Conservation (phyloP, 805 yeast genomes). For the Candida sonorensis region DNA sequence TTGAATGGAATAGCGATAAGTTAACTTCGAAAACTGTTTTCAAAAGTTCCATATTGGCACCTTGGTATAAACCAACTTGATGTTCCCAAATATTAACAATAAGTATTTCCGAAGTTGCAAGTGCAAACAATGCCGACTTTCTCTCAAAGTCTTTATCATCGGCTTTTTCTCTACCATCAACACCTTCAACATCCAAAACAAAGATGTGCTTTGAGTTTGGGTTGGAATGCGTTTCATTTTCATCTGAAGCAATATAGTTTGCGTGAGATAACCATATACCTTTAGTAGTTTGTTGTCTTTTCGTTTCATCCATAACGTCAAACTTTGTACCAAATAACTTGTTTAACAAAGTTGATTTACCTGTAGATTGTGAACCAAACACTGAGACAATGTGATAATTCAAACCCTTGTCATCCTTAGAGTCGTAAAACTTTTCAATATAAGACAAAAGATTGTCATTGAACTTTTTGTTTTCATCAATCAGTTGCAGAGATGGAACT, state of each 20-base stretch:
- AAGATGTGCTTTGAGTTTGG: conserved; percentile 36
- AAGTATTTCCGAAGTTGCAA: conserved; percentile 83
- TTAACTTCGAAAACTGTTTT: conserved; percentile 97
- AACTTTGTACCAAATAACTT: conserved; percentile 78
- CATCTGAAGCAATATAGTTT: conserved; percentile 27
- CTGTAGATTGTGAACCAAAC: conserved; percentile 95
- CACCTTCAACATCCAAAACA: conserved; percentile 97
- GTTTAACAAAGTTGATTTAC: conserved; percentile 89
- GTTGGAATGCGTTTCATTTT: conserved; percentile 6
- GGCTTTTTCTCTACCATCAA: conserved; percentile 96
- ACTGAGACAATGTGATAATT: conserved; percentile 89
- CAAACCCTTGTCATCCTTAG: conserved; percentile 43
- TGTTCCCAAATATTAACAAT: conserved; percentile 96
- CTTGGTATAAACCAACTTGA: conserved; percentile 94
- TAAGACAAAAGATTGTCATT: conserved; percentile 28
- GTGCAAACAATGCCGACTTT: conserved; percentile 90
- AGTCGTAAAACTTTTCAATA: conserved; percentile 22
- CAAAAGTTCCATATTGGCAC: conserved; percentile 92
- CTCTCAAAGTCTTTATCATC: conserved; percentile 98
- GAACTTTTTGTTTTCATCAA: conserved; percentile 55
- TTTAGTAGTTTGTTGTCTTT: conserved; percentile 85
- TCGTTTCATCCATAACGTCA: conserved; percentile 86
- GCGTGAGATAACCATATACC: conserved; percentile 75
- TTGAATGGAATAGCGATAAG: conserved; percentile 70
- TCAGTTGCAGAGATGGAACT: conserved; percentile 47